A percentile compares a stretch with the other conserved stretches of the same genome.
Conservation (phyloP, 352 stramenopile species). For the Phytophthora tentaculata region DNA sequence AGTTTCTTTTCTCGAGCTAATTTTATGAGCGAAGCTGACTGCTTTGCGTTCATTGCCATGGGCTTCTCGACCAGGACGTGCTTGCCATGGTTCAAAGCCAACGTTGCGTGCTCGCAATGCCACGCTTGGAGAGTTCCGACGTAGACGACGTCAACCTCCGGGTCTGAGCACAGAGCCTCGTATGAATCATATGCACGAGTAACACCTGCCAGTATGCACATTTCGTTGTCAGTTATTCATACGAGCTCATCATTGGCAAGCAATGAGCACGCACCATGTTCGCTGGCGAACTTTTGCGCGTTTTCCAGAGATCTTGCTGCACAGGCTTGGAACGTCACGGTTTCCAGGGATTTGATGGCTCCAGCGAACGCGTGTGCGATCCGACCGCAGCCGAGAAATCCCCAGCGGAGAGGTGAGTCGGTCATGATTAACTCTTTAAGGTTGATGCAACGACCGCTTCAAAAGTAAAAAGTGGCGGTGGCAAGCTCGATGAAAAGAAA, state of each 20-base stretch:
- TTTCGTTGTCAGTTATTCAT: slow-evolving; percentile 5
- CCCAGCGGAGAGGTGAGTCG: slow-evolving; percentile 37
- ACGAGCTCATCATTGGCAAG: too few species aligned
- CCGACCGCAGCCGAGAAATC: slow-evolving; percentile 59
- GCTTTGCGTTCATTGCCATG: slow-evolving; percentile 78
- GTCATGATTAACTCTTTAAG: slow-evolving; percentile 12
- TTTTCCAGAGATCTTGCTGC: slow-evolving; percentile 46
- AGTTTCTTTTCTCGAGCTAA: slow-evolving; percentile 57
- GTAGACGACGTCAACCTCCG: slow-evolving; percentile 88
- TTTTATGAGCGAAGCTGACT: slow-evolving; percentile 68
- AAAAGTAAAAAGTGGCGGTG: not conserved
- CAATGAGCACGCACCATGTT: slow-evolving; percentile 32
- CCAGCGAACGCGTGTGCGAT: slow-evolving; percentile 59
- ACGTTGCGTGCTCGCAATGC: slow-evolving; percentile 70
- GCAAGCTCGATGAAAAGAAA: not conserved
- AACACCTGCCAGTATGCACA: slow-evolving; percentile 37
- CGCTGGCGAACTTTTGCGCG: slow-evolving; percentile 43
- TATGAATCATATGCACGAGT: slow-evolving; percentile 78
- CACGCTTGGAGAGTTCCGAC: slow-evolving; percentile 87
- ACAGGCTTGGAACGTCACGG: slow-evolving; percentile 44
- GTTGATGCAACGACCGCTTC: not conserved
- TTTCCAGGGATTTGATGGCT: slow-evolving; percentile 43
- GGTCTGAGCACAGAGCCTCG: slow-evolving; percentile 73
- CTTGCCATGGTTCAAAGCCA: slow-evolving; percentile 76
- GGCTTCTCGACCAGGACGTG: slow-evolving; percentile 93